Base-by-base conservation (phyloP, 2,329 filamentous ascomycete species). In the Colletotrichum ledebouriae region DNA sequence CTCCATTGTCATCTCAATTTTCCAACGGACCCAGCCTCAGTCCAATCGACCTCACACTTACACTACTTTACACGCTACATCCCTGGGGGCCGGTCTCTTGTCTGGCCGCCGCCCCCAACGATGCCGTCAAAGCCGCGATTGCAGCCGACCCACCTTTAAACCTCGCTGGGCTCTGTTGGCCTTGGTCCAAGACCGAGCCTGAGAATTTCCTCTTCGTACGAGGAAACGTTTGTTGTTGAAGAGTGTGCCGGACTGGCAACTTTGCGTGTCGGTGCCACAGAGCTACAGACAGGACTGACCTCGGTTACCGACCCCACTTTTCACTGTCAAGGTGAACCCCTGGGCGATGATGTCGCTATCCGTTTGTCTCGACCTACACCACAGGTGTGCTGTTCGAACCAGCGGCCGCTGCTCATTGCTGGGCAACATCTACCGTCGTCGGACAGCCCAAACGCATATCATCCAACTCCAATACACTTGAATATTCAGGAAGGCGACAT, bases 241-340 rank as follows among this genome's bases (percentile, higher is more conserved):
- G 34, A 41, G 55, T 39, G 47, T 64, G 47, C 47, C 52, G 50
- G 46, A 49, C 17, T 52, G 56, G 34, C 44, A 29, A 47, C 59
- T 33, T 46, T 52, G 52, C 63, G 37, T 58, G n/a, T 39, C 44
- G 25, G 25, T 53, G 39, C 60, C 37, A 57, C 46, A 63, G 25
- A 9, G 20, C 17, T 17, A 60, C 47, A 37, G 57, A 59, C 37
- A 39, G 13, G 34, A 25, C 42, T 49, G 37, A 33, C 41, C 60
- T 65, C 64, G 61, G 53, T 41, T 53, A 46, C 58, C 47, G 65
- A 68, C 65, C 59, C 65, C 65, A 68, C 65, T 59, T 22, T 64
- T 61, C 65, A 68, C 65, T 59, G 39, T 17, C 42, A 44, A 56
- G 13, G 47, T 53, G 46, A 59, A 49, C 65, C 65, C 65, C 61